Base-by-base conservation (phyloP, 139 green algal species). In the Diplosphaera chodatii region DNA sequence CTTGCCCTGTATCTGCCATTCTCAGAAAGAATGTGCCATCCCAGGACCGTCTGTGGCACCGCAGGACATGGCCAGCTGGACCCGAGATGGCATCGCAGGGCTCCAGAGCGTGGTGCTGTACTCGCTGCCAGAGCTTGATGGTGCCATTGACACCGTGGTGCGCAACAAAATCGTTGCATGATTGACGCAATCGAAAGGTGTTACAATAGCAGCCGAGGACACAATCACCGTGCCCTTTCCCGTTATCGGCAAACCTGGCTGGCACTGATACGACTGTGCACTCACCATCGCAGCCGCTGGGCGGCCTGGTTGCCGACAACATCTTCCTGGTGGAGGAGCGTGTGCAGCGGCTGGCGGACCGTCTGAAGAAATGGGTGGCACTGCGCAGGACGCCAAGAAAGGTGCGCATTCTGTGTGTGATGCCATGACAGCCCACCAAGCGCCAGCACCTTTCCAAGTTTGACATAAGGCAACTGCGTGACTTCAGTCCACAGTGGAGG, bases 101-200 rank as follows among this genome's bases (percentile, higher is more conserved):
- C 85, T 98, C 37, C 93, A 98, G 83, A 91, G 79, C 22, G 91
- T 98, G 31, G 92, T 99, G 63, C 81, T 98, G 30, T 99, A 99
- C 84, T 88, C 89, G 1, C 79, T 99, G 59, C 95, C 95, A 0
- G 94, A 99, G 86, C 89, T 98, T 56, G 94, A 98, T 72, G 94
- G 94, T 8, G 92, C 95, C 25, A 94, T 98, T 59, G 94, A 99
- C 81, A 91, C 93, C 0, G 87, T 98, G 37, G 37, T 48, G 37
- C 8, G 37, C 37, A 13, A n/a, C n/a, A 8, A 13, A 82, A 90
- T 48, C 10, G 8, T 48, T 13, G 8, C 10, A 48, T 8, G 8
- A 48, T 48, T 48, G 10, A 48, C 13, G 13, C 10, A 48, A 13
- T 13, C 37, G 10, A 48, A 8, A 48, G 8, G 8, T 48, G 37